Conservation (phyloP, 306 rosid genomes). For the Quercus alba region DNA sequence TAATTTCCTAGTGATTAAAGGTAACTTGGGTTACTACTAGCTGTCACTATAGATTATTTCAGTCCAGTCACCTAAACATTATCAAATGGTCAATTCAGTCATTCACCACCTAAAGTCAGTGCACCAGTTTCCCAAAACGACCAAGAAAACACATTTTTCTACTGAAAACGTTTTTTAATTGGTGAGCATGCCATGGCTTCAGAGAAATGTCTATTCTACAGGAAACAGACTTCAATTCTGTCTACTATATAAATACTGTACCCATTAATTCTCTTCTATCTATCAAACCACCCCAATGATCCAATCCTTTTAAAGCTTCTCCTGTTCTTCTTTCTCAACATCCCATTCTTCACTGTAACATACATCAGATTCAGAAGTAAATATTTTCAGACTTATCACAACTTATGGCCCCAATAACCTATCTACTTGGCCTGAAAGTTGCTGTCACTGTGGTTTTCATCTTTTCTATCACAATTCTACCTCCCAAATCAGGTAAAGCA, state of each 20-base stretch:
- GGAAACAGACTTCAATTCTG: slow-evolving; percentile 53
- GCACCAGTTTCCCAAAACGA: slow-evolving; percentile 51
- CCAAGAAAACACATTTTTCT: slow-evolving; percentile 19
- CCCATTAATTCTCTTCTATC: slow-evolving; percentile 1
- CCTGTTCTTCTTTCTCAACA: slow-evolving; percentile 21
- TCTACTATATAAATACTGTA: neutral
- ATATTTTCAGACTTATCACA: neutral
- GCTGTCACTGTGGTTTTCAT: slow-evolving; percentile 59
- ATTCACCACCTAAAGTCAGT: slow-evolving; percentile 30
- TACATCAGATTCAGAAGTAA: slow-evolving; percentile 35
- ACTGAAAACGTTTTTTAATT: slow-evolving; percentile 29
- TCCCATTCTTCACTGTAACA: slow-evolving; percentile 37
- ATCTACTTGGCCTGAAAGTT: slow-evolving; percentile 33
- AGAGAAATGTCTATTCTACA: slow-evolving; percentile 43
- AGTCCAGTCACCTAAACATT: slow-evolving; percentile 20
- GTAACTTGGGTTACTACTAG: neutral
- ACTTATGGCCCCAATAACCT: slow-evolving; percentile 50
- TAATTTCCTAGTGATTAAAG: no score
- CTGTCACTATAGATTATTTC: neutral
- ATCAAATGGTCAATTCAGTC: slow-evolving; percentile 23
- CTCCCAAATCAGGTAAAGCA: slow-evolving; percentile 55
- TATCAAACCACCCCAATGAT: neutral
- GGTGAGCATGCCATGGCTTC: slow-evolving; percentile 51
- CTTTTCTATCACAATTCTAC: slow-evolving; percentile 45
- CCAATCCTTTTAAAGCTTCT: slow-evolving; percentile 25